Percentiles rank a stretch among this genome's conserved stretches.
These are phyloP conservation scores for Boletus pseudo-olivaceus DNA, from an alignment of 768 basidiomycete species.

Conservation along the genomic window DNA sequence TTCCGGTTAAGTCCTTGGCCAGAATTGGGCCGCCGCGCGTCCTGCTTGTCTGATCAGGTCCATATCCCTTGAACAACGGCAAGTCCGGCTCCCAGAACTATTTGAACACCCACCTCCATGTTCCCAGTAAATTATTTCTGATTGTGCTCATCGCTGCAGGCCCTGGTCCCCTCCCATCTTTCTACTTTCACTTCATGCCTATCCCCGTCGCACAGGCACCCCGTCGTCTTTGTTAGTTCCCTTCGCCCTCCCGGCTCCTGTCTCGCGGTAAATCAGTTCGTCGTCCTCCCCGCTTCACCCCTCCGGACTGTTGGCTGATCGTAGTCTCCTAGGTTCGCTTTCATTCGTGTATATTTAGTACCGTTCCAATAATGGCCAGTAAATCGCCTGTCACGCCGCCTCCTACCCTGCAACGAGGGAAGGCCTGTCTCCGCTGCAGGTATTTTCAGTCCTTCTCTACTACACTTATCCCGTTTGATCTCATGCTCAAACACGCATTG, in stretches of 20 bases:
- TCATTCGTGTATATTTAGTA: constrained; percentile 36
- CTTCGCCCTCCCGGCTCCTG: neutral
- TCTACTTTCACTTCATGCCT: constrained; percentile 24
- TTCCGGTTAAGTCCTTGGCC: constrained; percentile 24
- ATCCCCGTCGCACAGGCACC: constrained; percentile 25
- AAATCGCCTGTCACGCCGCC: constrained; percentile 28
- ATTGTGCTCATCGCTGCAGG: constrained; percentile 12
- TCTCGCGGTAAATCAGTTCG: constrained; percentile 8
- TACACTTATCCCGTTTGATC: neutral
- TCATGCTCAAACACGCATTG: constrained; percentile 12
- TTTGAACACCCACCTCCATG: constrained; percentile 28
- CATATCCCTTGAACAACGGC: constrained; percentile 17
- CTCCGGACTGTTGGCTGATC: neutral
- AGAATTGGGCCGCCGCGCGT: constrained; percentile 27
- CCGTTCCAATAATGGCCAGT: constrained; percentile 34
- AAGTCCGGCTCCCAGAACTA: constrained; percentile 28
- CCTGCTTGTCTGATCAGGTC: constrained; percentile 22
- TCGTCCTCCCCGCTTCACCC: neutral
- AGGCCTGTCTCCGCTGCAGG: constrained; percentile 74
- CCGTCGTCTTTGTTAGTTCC: constrained; percentile 6
- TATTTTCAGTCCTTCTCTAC: constrained; percentile 27
- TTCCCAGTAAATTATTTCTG: constrained; percentile 29
- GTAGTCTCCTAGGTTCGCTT: constrained; percentile 16
- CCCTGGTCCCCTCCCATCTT: neutral
- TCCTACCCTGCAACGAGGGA: constrained; percentile 58